phyloP scores from a whole-genome alignment of 768 basidiomycete species.

The Chalciporus sphaerocephalus region DNA sequence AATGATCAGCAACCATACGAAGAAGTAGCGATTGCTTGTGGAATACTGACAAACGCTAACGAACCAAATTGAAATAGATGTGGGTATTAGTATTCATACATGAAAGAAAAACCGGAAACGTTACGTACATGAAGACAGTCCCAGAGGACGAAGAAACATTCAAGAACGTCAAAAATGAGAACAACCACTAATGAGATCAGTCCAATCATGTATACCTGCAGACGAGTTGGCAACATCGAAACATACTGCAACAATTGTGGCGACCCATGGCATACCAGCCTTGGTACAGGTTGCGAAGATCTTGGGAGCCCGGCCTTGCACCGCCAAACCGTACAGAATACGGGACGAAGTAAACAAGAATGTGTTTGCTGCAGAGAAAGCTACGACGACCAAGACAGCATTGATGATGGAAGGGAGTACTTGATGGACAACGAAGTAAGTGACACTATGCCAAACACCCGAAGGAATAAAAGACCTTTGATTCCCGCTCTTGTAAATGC shows the following conservation, averaged over 20 bases:
- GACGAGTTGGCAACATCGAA: conserved; percentile 14
- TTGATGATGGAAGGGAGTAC: conserved; percentile 69
- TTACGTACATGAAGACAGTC: conserved; percentile 33
- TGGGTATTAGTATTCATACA: conserved; percentile 22
- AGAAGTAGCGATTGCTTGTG: background rate
- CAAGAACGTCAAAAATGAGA: conserved; percentile 62
- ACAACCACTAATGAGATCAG: conserved; percentile 21
- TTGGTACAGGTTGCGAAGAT: conserved; percentile 45
- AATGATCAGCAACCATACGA: background rate
- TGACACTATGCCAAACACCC: conserved; percentile 7
- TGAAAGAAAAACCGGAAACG: background rate
- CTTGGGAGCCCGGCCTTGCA: conserved; percentile 47
- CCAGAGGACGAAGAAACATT: conserved; percentile 51
- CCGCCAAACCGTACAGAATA: conserved; percentile 42
- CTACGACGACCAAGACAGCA: conserved; percentile 63
- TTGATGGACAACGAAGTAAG: conserved; percentile 8
- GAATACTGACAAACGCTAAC: conserved; percentile 48
- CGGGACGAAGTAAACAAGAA: conserved; percentile 38
- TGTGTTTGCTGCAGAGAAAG: conserved; percentile 67
- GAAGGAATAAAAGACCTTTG: conserved; percentile 39
- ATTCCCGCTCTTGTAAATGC: conserved; percentile 72
- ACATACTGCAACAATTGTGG: conserved; percentile 29
- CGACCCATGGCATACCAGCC: conserved; percentile 46
- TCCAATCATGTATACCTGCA: no score
- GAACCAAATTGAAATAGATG: conserved; percentile 54